Base-by-base conservation (phyloP, 805 yeast species). In the Starmerella bombicola region DNA sequence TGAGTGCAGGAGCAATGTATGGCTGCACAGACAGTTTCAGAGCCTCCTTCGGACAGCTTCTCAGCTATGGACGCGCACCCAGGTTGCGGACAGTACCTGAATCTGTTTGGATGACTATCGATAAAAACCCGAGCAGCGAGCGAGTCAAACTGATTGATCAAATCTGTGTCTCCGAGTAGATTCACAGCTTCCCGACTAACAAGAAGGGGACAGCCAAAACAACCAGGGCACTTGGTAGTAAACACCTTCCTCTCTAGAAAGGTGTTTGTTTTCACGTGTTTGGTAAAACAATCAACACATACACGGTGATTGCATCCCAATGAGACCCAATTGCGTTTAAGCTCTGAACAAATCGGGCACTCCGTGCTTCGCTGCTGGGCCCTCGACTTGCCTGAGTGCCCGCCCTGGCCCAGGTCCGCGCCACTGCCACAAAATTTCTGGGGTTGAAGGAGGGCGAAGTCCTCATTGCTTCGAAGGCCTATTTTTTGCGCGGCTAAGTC, bases 271-370 rank as follows among this genome's bases (percentile, higher is more conserved):
- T 61, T 53, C 16, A 80, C 61, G 55, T 83, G 86, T 25, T 66
- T 66, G 13, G 62, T 54, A 56, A 79, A 86, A 58, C 98, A 88
- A 10, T 61, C 63, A 2, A 64, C 50, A 56, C 98, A 91, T 50
- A 66, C 80, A 38, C 63, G 65, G 58, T 88, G 95, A 7, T 67
- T 69, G 58, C 97, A 91, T 13, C 67, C 67, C 15, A 83, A 57
- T 3, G 45, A 15, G 7, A 23, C 31, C 12, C 29, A 20, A 4
- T 32, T 25, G 1, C 15, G 17, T 2, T 15, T 12, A 3, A 6
- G 15, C 1, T 31, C 38, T n/a, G 38, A 26, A 15, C 48, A 45
- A 3, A 45, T 34, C 3, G 49, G 49, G 16, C 50, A 47, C 15
- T 7, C 13, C 15, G 18, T 16, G 16, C 8, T 17, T 21, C 32